Conservation (phyloP, 306 rosid species). For the Senna siamea region DNA sequence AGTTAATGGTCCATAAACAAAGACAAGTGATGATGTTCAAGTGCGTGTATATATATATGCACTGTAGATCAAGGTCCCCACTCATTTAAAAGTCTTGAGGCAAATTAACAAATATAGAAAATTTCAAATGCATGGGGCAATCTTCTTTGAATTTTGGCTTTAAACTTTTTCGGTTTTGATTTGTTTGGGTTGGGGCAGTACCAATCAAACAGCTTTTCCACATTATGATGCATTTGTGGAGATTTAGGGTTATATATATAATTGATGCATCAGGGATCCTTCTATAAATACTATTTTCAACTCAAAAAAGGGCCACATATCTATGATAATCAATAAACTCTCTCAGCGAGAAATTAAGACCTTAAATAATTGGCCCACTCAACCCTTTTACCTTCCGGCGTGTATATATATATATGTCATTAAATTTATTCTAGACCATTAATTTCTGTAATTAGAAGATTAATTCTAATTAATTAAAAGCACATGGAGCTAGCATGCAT, state of each 20-base stretch:
- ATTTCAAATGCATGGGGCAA: conserved; percentile 11
- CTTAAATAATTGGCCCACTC: conserved; percentile 33
- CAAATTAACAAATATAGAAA: conserved; percentile 5
- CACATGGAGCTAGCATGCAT: background rate
- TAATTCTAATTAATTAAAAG: no score
- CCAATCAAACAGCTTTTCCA: conserved; percentile 39
- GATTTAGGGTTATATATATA: conserved; percentile 35
- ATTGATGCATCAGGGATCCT: conserved; percentile 31
- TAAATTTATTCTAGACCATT: background rate
- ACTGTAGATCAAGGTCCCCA: conserved; percentile 44
- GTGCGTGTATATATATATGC: conserved; percentile 21
- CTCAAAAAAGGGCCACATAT: conserved; percentile 38
- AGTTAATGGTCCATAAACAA: conserved; percentile 47
- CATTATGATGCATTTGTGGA: conserved; percentile 32
- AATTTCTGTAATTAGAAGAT: conserved; percentile 19
- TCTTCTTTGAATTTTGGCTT: conserved; percentile 35
- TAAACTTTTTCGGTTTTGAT: conserved; percentile 34
- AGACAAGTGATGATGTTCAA: conserved; percentile 39
- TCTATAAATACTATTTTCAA: conserved; percentile 13
- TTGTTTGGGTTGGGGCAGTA: conserved; percentile 40
- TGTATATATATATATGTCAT: background rate
- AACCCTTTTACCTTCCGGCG: conserved; percentile 17
- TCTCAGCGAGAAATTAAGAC: conserved; percentile 29
- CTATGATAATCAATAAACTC: conserved; percentile 23
- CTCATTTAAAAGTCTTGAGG: conserved; percentile 23